Base-by-base conservation (phyloP, 768 basidiomycete genomes). In the Dentipellis fragilis region DNA sequence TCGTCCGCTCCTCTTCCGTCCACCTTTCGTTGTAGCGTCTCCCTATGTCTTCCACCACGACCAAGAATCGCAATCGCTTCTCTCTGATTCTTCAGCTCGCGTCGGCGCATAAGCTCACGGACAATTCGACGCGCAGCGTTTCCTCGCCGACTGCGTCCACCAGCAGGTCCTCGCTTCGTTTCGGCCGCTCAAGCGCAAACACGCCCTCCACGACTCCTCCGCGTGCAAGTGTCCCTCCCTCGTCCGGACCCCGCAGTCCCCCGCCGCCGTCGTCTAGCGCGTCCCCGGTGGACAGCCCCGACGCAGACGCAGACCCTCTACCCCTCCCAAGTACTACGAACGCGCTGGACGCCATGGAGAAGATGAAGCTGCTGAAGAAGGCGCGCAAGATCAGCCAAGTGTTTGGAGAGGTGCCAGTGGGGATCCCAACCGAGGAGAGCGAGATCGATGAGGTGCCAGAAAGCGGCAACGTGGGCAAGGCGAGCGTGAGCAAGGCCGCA, bases 361-460 rank as follows among this genome's bases (percentile, higher is more conserved):
- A 73, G 58, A 69, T 65, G 52, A 69, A 67, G 58, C 62, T 74
- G 51, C 57, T 75, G 53, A 69, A 68, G 62, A 75, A 76, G 57
- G 68, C 72, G 22, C 67, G 72, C 38, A 78, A 75, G 58, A 65
- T 80, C 49, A 73, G 71, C 58, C 71, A 67, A 51, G 70, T 75
- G 49, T 71, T 80, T 42, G 72, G 72, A 38, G 70, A 75, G 29
- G 54, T 68, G 3, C 64, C 73, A 14, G 54, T 61, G 17, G 56
- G 57, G 19, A 46, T 47, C 12, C 35, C 55, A 35, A 48, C 50
- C 3, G 61, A 61, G 8, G 21, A 42, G 21, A 8, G 8, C 19
- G 10, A n/a, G 22, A 22, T 19, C 10, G 40, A 19, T 23, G 42
- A 35, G 29, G 8, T 21, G 17, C 21, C 10, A 29, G 39, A 46